Evolutionary conservation across 2,329 filamentous ascomycete genomes (phyloP).

Genomic region (Beauveria rudraprayagi): DNA sequence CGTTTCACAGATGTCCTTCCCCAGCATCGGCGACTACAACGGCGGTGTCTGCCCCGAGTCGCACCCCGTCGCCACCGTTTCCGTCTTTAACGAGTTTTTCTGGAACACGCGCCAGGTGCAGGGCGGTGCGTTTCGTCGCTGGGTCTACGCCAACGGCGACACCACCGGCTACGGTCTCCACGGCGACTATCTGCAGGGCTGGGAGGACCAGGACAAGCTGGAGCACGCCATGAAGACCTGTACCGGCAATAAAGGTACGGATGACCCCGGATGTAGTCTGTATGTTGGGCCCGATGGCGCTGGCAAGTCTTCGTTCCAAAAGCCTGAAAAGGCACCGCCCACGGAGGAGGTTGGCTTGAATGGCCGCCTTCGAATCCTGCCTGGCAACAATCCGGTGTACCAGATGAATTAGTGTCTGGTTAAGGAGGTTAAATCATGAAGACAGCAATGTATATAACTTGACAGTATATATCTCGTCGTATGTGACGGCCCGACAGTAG

Average conservation of each 20-base stretch:
- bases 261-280: conserved; percentile 17
- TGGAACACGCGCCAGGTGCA: conserved; percentile 29
- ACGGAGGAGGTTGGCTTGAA: conserved; percentile 20
- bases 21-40: conserved; percentile 22
- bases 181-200: conserved; percentile 23
- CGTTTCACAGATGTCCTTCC: conserved; percentile 21
- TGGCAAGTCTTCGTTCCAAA: conserved; percentile 13
- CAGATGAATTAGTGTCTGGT: neutral
- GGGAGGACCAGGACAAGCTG: conserved; percentile 21
- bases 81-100: conserved; percentile 38
- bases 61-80: conserved; percentile 35
- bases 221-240: conserved; percentile 20
- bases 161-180: conserved; percentile 22
- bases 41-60: conserved; percentile 29
- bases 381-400: conserved; percentile 21
- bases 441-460: neutral
- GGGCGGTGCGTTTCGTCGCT: conserved; percentile 18
- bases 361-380: conserved; percentile 17
- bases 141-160: conserved; percentile 21
- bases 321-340: conserved; percentile 15
- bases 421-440: too few species aligned
- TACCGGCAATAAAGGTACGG: conserved; percentile 18
- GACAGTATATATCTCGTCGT: neutral
- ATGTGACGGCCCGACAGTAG: neutral
- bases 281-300: conserved; percentile 19